phyloP scores from a whole-genome alignment of 2,329 filamentous ascomycete genomes.

The Lomentospora prolificans region DNA sequence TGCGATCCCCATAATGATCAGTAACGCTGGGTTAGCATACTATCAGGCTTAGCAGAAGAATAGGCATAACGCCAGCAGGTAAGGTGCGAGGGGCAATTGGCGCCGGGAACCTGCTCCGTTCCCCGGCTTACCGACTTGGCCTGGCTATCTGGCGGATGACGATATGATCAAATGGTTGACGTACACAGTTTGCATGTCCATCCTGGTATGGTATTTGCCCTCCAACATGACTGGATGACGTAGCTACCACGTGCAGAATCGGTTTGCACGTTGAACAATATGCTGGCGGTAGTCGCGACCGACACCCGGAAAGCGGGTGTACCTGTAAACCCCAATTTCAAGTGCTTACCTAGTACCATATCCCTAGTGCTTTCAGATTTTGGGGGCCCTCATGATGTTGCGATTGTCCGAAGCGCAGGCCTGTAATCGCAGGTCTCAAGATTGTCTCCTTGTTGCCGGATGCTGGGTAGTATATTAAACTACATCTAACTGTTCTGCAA shows the following conservation, averaged over 20 bases:
- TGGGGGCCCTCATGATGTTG: too few species aligned
- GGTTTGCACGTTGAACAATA: neutral
- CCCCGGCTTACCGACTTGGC: neutral
- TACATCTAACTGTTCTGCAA: neutral
- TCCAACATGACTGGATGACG: neutral
- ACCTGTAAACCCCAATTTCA: neutral
- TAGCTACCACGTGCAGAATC: neutral
- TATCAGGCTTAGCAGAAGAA: neutral
- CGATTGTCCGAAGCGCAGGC: too few species aligned
- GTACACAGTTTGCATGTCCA: neutral
- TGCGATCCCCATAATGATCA: neutral
- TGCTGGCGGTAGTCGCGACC: neutral
- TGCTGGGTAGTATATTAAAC: neutral
- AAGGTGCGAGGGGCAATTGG: neutral
- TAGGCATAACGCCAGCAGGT: neutral
- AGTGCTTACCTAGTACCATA: neutral
- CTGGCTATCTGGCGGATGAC: neutral
- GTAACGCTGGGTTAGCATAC: neutral
- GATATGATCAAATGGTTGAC: conserved; percentile 1
- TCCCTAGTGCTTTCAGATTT: neutral
- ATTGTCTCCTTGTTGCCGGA: too few species aligned
- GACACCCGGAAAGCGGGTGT: neutral
- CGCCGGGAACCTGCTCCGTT: neutral
- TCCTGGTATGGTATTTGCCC: neutral
- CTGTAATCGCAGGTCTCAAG: too few species aligned